Conservation (phyloP, 768 basidiomycete genomes). For the Imleria badia region DNA sequence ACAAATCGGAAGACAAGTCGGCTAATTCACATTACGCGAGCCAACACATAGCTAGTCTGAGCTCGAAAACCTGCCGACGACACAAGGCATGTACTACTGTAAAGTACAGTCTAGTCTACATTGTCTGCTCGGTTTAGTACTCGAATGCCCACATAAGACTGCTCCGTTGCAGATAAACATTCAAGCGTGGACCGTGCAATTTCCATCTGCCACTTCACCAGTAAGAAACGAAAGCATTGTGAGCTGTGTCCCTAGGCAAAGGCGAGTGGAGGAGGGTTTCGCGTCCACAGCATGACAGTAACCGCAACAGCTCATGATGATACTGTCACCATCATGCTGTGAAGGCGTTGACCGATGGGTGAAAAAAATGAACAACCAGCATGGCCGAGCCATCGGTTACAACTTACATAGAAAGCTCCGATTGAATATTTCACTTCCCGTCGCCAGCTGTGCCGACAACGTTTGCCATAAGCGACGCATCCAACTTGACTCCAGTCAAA, state of each 20-base stretch:
- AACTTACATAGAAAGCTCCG: constrained; percentile 21
- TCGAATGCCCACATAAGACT: constrained; percentile 61
- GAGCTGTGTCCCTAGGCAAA: constrained; percentile 76
- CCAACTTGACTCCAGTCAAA: constrained; percentile 16
- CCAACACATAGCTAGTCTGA: no score
- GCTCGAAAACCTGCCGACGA: no score
- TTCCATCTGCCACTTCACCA: constrained; percentile 68
- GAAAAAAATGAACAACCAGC: background rate
- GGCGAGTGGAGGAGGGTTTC: constrained; percentile 45
- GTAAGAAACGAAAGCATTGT: constrained; percentile 78
- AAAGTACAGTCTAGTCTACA: no score
- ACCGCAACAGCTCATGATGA: background rate
- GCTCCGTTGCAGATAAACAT: constrained; percentile 45
- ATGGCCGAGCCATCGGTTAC: background rate
- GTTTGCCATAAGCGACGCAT: constrained; percentile 12
- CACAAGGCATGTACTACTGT: no score
- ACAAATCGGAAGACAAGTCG: constrained; percentile 7
- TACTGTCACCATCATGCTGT: background rate
- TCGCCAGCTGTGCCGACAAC: constrained; percentile 17
- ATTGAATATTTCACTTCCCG: constrained; percentile 24
- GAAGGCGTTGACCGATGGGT: background rate
- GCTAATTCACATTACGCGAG: no score
- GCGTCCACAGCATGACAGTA: constrained; percentile 20
- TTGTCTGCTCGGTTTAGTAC: constrained; percentile 72
- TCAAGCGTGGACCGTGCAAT: constrained; percentile 75